Evolutionary conservation across 805 yeast species (phyloP).

Genomic region (Sungouiozyma intestinalis): DNA sequence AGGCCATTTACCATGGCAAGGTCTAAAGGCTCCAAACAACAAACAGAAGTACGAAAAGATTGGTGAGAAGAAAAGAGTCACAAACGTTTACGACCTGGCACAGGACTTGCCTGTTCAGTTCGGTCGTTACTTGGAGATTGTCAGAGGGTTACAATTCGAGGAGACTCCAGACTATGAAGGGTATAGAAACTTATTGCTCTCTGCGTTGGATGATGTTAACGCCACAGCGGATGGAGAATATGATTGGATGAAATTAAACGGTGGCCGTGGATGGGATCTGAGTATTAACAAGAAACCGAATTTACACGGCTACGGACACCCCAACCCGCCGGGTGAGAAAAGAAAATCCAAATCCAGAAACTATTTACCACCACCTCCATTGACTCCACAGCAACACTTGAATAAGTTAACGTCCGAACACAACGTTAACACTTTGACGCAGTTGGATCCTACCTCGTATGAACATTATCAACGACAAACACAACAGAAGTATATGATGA

Average conservation of each 20-base stretch:
- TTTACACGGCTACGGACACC: slow-evolving; percentile 92
- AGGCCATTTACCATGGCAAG: slow-evolving; percentile 98
- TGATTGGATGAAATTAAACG: slow-evolving; percentile 96
- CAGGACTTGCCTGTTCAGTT: slow-evolving; percentile 86
- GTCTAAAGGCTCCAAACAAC: slow-evolving; percentile 94
- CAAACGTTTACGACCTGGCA: slow-evolving; percentile 77
- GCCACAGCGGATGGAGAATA: slow-evolving; percentile 77
- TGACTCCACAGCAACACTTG: slow-evolving; percentile 6
- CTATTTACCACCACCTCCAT: slow-evolving; percentile 9
- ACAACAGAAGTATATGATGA: slow-evolving; percentile 28
- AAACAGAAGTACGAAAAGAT: slow-evolving; percentile 96
- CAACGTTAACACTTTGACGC: slow-evolving; percentile 2
- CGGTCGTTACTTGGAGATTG: slow-evolving; percentile 82
- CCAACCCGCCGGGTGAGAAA: slow-evolving; percentile 63
- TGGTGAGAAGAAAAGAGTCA: slow-evolving; percentile 90
- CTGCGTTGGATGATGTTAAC: slow-evolving; percentile 63
- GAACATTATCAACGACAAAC: slow-evolving; percentile 31
- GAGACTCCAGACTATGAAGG: slow-evolving; percentile 92
- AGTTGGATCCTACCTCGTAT: slow-evolving; percentile 34
- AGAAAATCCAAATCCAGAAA: slow-evolving; percentile 16
- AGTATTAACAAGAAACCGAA: slow-evolving; percentile 84
- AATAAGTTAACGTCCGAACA: slow-evolving; percentile 4
- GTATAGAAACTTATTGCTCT: slow-evolving; percentile 64
- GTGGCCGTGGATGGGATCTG: slow-evolving; percentile 94
- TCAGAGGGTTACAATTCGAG: slow-evolving; percentile 82